These are phyloP conservation scores for Coemansia interrupta DNA, from an alignment of 192 early-diverging fungal genomes.

Conservation along the genomic window DNA sequence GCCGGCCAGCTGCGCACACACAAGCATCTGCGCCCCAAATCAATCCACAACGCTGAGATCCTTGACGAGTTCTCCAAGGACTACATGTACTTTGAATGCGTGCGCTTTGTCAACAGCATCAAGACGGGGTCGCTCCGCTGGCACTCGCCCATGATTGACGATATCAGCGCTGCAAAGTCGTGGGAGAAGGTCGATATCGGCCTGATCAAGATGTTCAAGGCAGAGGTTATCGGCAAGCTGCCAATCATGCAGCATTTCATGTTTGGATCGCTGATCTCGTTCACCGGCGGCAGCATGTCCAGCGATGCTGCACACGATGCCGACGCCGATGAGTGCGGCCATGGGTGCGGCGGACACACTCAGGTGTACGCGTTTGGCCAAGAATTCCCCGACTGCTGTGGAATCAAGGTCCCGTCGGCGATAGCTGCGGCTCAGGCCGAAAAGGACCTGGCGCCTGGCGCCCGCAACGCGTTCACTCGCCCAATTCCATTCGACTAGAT, in stretches of 20 bases:
- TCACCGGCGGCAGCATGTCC: slow-evolving; percentile 49
- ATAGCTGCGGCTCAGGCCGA: slow-evolving; percentile 35
- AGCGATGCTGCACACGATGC: slow-evolving; percentile 3
- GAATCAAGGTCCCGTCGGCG: slow-evolving; percentile 55
- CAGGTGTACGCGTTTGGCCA: slow-evolving; percentile 53
- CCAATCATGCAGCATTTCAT: slow-evolving; percentile 96
- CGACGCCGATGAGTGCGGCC: slow-evolving; percentile 15
- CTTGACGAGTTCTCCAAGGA: slow-evolving; percentile 84
- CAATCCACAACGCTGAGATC: slow-evolving; percentile 86
- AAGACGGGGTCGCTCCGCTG: slow-evolving; percentile 71
- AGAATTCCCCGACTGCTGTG: slow-evolving; percentile 55
- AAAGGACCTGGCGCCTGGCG: slow-evolving; percentile 10
- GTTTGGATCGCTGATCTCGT: slow-evolving; percentile 80
- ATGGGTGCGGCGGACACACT: slow-evolving; percentile 36
- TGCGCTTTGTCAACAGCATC: slow-evolving; percentile 82
- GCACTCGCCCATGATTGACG: slow-evolving; percentile 92
- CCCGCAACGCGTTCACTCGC: slow-evolving; percentile 27
- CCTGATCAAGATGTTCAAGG: slow-evolving; percentile 91
- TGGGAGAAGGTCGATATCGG: slow-evolving; percentile 92
- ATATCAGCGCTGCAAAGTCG: slow-evolving; percentile 82
- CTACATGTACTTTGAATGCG: slow-evolving; percentile 95
- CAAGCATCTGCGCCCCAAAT: slow-evolving; percentile 88
- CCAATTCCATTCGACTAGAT: slow-evolving; percentile 53
- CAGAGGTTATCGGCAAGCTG: slow-evolving; percentile 86
- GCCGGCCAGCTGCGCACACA: slow-evolving; percentile 81